Percentiles rank a stretch among this genome's conserved stretches.
phyloP scores from a whole-genome alignment of 2,329 filamentous ascomycete species.

The Fusarium nisikadoi region DNA sequence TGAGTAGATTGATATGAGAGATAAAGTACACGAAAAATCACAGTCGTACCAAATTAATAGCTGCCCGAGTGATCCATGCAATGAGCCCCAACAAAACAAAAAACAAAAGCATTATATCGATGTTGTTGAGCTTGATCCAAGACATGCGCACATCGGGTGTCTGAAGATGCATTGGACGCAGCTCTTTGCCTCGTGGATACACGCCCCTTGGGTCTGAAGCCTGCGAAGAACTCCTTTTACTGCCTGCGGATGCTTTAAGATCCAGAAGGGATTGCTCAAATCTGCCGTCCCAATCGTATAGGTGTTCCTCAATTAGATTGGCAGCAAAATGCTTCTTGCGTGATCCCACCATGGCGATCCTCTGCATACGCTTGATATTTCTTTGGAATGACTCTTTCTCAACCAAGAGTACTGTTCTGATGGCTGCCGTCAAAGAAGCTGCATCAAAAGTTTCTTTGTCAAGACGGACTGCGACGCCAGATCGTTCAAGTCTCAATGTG shows the following conservation, averaged over 20 bases:
- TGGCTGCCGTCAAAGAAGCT: not conserved
- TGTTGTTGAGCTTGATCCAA: constrained; percentile 7
- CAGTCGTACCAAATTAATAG: not conserved
- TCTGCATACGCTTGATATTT: not conserved
- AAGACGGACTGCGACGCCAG: not conserved
- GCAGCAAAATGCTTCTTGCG: constrained; percentile 2
- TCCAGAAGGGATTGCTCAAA: not conserved
- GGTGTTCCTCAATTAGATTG: not conserved
- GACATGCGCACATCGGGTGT: constrained; percentile 7
- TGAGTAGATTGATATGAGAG: not conserved
- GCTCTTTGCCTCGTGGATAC: not conserved
- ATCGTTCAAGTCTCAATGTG: not conserved
- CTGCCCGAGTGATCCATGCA: too few species aligned
- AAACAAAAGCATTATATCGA: not conserved
- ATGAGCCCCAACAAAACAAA: not conserved
- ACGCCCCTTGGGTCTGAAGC: not conserved
- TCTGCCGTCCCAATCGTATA: constrained; percentile 5
- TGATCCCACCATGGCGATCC: not conserved
- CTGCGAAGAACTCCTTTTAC: accelerated
- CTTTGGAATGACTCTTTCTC: not conserved
- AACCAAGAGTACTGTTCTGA: not conserved
- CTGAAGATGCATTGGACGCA: constrained; percentile 1
- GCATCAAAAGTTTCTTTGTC: not conserved
- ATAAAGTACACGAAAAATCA: not conserved
- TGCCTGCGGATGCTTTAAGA: not conserved